Evolutionary conservation across 1,284 basidiomycete genomes (phyloP).

Genomic region (Omphalotus olearius): DNA sequence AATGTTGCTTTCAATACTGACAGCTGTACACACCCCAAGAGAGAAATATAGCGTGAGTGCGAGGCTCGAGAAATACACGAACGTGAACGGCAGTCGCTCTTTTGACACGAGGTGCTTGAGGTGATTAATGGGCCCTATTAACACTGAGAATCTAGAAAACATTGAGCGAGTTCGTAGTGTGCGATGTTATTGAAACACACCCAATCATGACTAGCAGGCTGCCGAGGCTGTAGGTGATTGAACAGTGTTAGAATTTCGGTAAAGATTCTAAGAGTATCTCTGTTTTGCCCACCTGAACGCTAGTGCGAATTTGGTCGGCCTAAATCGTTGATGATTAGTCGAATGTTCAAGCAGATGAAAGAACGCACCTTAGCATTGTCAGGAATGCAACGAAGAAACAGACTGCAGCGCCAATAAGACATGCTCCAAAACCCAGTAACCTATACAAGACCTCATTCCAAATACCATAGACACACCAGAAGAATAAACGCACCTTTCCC

Average conservation of each 20-base stretch:
- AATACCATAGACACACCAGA: background rate
- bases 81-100: constrained; percentile 86
- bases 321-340: constrained; percentile 21
- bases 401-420: constrained; percentile 84
- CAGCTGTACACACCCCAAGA: constrained; percentile 57
- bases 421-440: constrained; percentile 91
- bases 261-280: background rate
- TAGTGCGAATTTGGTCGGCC: constrained; percentile 86
- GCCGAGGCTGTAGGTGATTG: constrained; percentile 58
- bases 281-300: constrained; percentile 66
- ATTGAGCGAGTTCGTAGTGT: constrained; percentile 13
- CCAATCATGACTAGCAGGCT: constrained; percentile 86
- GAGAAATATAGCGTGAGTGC: constrained; percentile 87
- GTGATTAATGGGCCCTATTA: constrained; percentile 83
- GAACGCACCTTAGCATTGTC: constrained; percentile 63
- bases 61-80: constrained; percentile 79
- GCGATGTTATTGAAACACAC: constrained; percentile 39
- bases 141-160: constrained; percentile 67
- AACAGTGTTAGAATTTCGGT: background rate
- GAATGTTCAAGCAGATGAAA: background rate
- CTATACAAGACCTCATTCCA: constrained; percentile 31
- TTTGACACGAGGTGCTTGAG: constrained; percentile 82
- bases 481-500: constrained; percentile 64
- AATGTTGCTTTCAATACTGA: background rate
- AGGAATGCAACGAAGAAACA: constrained; percentile 97